A percentile compares a stretch with the other conserved stretches of the same genome.
These are phyloP conservation scores for Yamadazyma blattariae DNA, from an alignment of 1,139 yeast genomes.

Conservation along the genomic window DNA sequence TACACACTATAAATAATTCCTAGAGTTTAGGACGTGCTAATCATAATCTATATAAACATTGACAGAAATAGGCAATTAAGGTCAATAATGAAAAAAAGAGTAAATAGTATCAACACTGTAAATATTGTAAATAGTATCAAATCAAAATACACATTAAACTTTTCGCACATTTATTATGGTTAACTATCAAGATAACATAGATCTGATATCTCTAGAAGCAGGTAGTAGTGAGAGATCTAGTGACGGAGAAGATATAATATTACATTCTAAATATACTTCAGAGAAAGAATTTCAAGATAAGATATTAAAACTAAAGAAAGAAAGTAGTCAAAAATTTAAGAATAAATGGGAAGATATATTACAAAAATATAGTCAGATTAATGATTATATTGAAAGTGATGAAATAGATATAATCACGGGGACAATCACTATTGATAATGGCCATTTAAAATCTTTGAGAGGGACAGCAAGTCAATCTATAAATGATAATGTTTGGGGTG, in stretches of 20 bases:
- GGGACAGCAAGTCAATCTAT: slow-evolving; percentile 8
- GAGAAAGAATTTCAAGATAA: slow-evolving; percentile 22
- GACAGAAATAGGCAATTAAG: no score
- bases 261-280: slow-evolving; percentile 2
- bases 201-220: slow-evolving; percentile 3
- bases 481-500: slow-evolving; percentile 21
- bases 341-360: slow-evolving; percentile 56
- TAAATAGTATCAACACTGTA: no score
- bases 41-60: no score
- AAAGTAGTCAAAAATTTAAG: slow-evolving; percentile 31
- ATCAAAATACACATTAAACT: no score
- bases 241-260: background rate
- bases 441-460: slow-evolving; percentile 52
- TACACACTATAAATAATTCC: slow-evolving; percentile 47
- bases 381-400: slow-evolving; percentile 57
- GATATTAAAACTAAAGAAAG: slow-evolving; percentile 22
- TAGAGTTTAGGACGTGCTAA: no score
- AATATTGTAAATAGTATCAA: no score
- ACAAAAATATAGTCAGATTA: slow-evolving; percentile 49
- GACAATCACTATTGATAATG: slow-evolving; percentile 55
- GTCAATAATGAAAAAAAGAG: no score
- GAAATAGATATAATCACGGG: slow-evolving; percentile 64
- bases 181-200: background rate
- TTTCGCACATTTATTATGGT: slow-evolving; percentile 2
- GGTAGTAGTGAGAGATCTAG: background rate